Evolutionary conservation across 345 rosid genomes (phyloP).

Genomic region (Sisymbrium altissimum): DNA sequence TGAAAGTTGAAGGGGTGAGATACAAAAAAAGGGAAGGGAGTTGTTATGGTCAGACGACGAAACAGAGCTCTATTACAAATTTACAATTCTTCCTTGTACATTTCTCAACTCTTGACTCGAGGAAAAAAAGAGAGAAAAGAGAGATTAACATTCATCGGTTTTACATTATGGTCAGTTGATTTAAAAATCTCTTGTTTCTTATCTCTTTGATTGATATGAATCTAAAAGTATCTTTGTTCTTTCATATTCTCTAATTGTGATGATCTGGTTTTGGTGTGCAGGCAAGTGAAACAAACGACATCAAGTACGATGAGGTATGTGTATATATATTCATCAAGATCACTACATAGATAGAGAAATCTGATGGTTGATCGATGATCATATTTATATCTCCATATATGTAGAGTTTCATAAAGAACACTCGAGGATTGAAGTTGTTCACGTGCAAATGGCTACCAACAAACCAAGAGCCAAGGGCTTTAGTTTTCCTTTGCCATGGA

Average conservation of each 20-base stretch:
- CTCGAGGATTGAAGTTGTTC: constrained; percentile 66
- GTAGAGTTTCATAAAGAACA: constrained; percentile 54
- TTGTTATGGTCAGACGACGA: constrained; percentile 9
- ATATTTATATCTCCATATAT: background rate
- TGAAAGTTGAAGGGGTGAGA: background rate
- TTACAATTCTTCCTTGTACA: constrained; percentile 2
- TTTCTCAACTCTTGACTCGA: constrained; percentile 11
- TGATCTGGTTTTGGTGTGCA: constrained; percentile 11
- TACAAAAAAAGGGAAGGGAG: background rate
- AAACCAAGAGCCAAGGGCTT: constrained; percentile 53
- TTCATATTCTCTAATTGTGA: background rate
- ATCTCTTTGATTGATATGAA: background rate
- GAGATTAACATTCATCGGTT: background rate
- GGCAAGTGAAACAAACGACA: constrained; percentile 12
- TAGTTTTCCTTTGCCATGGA: constrained; percentile 85
- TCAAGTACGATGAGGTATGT: constrained; percentile 29
- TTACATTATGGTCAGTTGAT: constrained; percentile 12
- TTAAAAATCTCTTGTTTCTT: background rate
- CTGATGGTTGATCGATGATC: background rate
- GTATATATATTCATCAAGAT: background rate
- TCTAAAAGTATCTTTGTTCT: background rate
- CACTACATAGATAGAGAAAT: background rate
- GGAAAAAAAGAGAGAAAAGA: background rate
- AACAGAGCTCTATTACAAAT: background rate
- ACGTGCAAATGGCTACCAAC: constrained; percentile 74